Conservation (phyloP, 306 rosid genomes). For the Vigna hirtella region DNA sequence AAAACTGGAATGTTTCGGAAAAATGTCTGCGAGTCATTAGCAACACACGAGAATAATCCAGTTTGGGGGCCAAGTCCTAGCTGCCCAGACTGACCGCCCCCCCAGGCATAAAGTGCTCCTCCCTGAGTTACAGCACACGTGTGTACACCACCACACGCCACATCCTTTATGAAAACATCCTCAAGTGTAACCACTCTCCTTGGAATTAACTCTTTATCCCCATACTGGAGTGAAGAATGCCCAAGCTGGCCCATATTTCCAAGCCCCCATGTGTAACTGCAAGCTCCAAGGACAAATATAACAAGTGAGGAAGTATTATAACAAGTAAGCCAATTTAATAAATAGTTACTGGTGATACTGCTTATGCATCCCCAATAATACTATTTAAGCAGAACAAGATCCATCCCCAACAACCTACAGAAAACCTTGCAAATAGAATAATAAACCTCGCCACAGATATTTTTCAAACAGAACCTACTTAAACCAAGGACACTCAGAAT, state of each 20-base stretch:
- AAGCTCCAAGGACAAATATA: conserved; percentile 45
- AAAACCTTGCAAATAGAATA: conserved; percentile 31
- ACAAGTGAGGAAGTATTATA: conserved; percentile 32
- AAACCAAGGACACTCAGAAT: conserved; percentile 7
- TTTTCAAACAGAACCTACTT: conserved; percentile 26
- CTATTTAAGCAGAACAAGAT: conserved; percentile 21
- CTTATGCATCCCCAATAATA: conserved; percentile 12
- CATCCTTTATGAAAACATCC: conserved; percentile 63
- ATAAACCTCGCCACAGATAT: conserved; percentile 2
- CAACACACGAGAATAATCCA: conserved; percentile 77
- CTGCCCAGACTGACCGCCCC: conserved; percentile 93
- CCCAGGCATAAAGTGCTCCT: conserved; percentile 96
- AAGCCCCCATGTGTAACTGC: conserved; percentile 94
- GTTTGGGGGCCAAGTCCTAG: conserved; percentile 90
- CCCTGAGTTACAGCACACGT: conserved; percentile 79
- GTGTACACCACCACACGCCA: conserved; percentile 92
- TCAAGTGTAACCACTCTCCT: conserved; percentile 91
- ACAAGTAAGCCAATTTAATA: background rate
- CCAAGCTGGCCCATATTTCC: conserved; percentile 99
- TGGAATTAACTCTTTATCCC: conserved; percentile 85
- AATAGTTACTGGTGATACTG: background rate
- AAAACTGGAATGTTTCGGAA: conserved; percentile 79
- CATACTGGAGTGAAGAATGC: conserved; percentile 88
- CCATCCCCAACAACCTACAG: background rate
- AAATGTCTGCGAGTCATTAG: conserved; percentile 64